These are phyloP conservation scores for Fusarium oligoseptatum DNA, from an alignment of 2,329 filamentous ascomycete species.

Conservation along the genomic window DNA sequence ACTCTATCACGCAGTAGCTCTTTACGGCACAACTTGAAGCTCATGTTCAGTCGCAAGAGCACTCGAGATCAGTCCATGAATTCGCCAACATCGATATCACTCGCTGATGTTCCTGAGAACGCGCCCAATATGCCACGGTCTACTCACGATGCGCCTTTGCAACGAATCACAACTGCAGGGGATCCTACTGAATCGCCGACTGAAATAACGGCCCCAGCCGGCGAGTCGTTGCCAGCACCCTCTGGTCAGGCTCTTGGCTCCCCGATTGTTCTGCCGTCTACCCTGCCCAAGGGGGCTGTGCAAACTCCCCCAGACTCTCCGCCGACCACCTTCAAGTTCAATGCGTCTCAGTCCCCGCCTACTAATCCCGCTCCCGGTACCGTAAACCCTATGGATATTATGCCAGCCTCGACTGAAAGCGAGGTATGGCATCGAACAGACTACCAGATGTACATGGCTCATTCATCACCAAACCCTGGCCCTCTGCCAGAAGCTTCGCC, in stretches of 20 bases:
- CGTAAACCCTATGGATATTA: constrained; percentile 68
- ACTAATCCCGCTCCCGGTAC: constrained; percentile 58
- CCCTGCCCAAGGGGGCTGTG: constrained; percentile 27
- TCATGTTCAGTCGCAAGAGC: constrained; percentile 53
- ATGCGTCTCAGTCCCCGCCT: constrained; percentile 48
- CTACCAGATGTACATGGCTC: constrained; percentile 50
- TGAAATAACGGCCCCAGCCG: constrained; percentile 41
- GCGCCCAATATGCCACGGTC: constrained; percentile 5
- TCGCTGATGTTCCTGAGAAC: constrained; percentile 33
- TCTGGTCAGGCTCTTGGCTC: constrained; percentile 38
- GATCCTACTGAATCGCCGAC: constrained; percentile 50
- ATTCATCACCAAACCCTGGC: constrained; percentile 42
- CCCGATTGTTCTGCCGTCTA: constrained; percentile 38
- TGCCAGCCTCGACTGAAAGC: constrained; percentile 58
- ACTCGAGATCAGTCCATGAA: constrained; percentile 49
- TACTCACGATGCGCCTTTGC: constrained; percentile 35
- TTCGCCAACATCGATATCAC: constrained; percentile 43
- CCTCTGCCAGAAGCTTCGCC: constrained; percentile 23
- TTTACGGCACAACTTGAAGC: constrained; percentile 52
- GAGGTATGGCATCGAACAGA: constrained; percentile 56
- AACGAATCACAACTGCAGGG: constrained; percentile 42
- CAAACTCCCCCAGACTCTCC: constrained; percentile 47
- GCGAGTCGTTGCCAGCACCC: constrained; percentile 28
- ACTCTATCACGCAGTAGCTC: constrained; percentile 52
- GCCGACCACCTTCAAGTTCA: constrained; percentile 40